Conservation (phyloP, 83 land plant genomes). For the Diphasiastrum complanatum region DNA sequence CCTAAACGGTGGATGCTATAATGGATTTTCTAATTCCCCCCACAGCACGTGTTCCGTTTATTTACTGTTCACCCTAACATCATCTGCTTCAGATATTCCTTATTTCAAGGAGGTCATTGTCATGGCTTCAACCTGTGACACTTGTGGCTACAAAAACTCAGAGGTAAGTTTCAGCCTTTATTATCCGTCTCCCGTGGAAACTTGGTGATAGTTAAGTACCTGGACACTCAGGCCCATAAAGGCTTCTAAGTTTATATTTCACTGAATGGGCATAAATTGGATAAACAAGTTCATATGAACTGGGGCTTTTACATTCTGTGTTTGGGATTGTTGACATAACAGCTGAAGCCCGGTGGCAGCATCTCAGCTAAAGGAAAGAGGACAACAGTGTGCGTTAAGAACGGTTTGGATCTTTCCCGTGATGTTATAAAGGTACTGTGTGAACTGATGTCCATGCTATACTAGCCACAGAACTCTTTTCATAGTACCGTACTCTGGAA, state of each 20-base stretch:
- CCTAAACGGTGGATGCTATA: no score
- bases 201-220: no score
- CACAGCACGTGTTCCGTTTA: no score
- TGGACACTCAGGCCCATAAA: no score
- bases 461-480: not conserved
- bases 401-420: constrained; percentile 55
- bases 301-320: constrained; percentile 8
- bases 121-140: constrained; percentile 94
- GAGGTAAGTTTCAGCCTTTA: constrained; percentile 54
- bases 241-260: no score
- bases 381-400: constrained; percentile 47
- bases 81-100: constrained; percentile 80
- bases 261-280: not conserved
- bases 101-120: constrained; percentile 96
- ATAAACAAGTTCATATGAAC: no score
- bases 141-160: constrained; percentile 88
- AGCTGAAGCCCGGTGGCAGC: constrained; percentile 92
- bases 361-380: constrained; percentile 82
- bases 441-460: constrained; percentile 8
- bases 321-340: no score
- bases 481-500: not conserved
- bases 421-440: constrained; percentile 91
- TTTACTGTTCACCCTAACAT: no score
- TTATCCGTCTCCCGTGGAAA: not conserved
- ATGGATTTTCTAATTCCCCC: no score